Percentiles rank a stretch among this genome's conserved stretches.
Evolutionary conservation across 1,284 basidiomycete genomes (phyloP).

Genomic region (Rhodotorula glutinis): DNA sequence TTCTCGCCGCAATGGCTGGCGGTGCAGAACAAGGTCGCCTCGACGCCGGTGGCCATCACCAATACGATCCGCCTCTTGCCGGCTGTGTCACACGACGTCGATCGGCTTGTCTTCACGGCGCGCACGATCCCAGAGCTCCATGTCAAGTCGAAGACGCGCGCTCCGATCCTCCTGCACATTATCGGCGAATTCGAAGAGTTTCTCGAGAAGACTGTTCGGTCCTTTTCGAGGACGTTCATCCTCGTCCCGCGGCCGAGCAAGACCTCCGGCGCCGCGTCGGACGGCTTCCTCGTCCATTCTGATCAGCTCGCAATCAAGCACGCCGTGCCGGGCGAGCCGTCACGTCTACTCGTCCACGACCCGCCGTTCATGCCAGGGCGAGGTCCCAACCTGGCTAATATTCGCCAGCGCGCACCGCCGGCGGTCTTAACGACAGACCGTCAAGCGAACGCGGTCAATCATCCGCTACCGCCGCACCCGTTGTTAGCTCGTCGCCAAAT

Average conservation of each 20-base stretch:
- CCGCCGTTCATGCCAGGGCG: conserved; percentile 1
- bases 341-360: neutral
- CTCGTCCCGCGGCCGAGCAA: conserved; percentile 15
- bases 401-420: neutral
- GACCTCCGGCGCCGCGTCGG: neutral
- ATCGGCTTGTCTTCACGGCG: conserved; percentile 17
- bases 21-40: neutral
- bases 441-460: too few species aligned
- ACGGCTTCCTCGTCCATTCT: conserved; percentile 18
- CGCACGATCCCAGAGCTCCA: conserved; percentile 20
- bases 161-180: conserved; percentile 29
- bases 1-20: conserved; percentile 18
- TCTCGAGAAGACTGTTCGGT: conserved; percentile 20
- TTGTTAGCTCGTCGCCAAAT: too few species aligned
- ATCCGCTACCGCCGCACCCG: too few species aligned
- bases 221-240: conserved; percentile 28
- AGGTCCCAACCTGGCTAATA: too few species aligned
- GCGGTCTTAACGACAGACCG: neutral
- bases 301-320: conserved; percentile 26
- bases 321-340: conserved; percentile 9
- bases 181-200: conserved; percentile 36
- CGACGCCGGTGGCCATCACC: conserved; percentile 29
- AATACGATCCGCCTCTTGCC: conserved; percentile 31
- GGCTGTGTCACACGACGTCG: conserved; percentile 25
- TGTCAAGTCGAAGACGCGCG: neutral